These are phyloP conservation scores for Diaporthe ampelina DNA, from an alignment of 2,329 filamentous ascomycete genomes.

Conservation along the genomic window DNA sequence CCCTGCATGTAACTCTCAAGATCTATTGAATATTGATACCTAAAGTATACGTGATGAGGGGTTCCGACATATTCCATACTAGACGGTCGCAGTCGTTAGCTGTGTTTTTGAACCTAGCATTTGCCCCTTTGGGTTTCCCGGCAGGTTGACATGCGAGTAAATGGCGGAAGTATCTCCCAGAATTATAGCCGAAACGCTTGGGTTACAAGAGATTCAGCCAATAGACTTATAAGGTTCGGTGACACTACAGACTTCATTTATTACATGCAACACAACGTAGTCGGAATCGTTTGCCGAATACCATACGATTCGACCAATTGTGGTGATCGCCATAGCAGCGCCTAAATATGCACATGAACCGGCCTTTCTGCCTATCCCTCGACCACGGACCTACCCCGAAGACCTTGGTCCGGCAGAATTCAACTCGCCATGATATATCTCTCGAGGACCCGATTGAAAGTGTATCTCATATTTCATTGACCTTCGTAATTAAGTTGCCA, in stretches of 20 bases:
- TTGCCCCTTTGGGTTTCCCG: too few relatives aligned
- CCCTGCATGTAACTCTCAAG: too few relatives aligned
- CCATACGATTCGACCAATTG: not conserved
- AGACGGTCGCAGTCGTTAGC: too few relatives aligned
- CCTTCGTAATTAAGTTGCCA: not conserved
- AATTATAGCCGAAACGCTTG: constrained; percentile 1
- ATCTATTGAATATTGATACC: not conserved
- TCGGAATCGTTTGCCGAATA: not conserved
- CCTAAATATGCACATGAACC: constrained; percentile 7
- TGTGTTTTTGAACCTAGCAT: not conserved
- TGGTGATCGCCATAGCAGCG: not conserved
- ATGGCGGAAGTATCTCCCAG: not conserved
- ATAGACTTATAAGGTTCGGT: not conserved
- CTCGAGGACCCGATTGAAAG: not conserved
- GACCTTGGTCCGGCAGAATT: not conserved
- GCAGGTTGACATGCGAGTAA: not conserved
- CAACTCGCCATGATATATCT: not conserved
- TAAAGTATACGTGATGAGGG: not conserved
- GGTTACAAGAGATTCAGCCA: not conserved
- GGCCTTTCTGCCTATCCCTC: constrained; percentile 6
- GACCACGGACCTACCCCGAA: not conserved
- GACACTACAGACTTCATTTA: not conserved
- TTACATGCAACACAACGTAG: not conserved
- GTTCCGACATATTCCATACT: not conserved
- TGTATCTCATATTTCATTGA: not conserved